phyloP scores from a whole-genome alignment of 1,139 yeast species.

The Yamadazyma conglobata region DNA sequence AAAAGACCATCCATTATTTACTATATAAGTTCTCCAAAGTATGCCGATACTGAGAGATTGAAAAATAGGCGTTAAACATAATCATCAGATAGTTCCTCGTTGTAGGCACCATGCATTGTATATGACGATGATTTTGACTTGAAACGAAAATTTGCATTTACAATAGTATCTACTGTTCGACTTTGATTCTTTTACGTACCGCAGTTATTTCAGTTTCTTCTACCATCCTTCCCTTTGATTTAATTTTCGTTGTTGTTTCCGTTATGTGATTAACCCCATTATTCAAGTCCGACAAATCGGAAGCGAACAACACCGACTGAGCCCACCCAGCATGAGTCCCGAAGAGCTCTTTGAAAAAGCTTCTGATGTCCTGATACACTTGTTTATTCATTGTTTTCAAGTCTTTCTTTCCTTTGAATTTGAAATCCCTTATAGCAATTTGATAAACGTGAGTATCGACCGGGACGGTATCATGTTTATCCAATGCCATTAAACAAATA shows the following conservation, averaged over 20 bases:
- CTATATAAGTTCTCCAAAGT: too few species aligned
- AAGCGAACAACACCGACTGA: slow-evolving; percentile 84
- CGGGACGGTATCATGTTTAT: slow-evolving; percentile 86
- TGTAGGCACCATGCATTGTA: too few species aligned
- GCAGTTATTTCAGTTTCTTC: too few species aligned
- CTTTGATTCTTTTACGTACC: too few species aligned
- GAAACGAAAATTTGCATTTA: too few species aligned
- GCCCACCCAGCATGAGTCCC: slow-evolving; percentile 98
- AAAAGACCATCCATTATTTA: too few species aligned
- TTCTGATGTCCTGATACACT: slow-evolving; percentile 60
- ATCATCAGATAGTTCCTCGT: too few species aligned
- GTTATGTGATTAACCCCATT: slow-evolving; percentile 46
- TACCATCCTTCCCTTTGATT: too few species aligned
- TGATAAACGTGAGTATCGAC: slow-evolving; percentile 97
- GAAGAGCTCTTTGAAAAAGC: slow-evolving; percentile 66
- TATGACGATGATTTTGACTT: too few species aligned
- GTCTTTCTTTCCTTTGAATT: slow-evolving; percentile 46
- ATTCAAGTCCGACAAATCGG: slow-evolving; percentile 65
- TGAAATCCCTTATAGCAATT: slow-evolving; percentile 81
- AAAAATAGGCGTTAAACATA: too few species aligned
- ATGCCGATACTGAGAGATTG: too few species aligned
- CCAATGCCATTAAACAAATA: slow-evolving; percentile 80
- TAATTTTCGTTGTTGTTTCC: background rate
- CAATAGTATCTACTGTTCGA: too few species aligned
- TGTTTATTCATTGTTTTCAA: slow-evolving; percentile 52